Evolutionary conservation across 2,329 filamentous ascomycete species (phyloP).

Genomic region (Botrytis elliptica): DNA sequence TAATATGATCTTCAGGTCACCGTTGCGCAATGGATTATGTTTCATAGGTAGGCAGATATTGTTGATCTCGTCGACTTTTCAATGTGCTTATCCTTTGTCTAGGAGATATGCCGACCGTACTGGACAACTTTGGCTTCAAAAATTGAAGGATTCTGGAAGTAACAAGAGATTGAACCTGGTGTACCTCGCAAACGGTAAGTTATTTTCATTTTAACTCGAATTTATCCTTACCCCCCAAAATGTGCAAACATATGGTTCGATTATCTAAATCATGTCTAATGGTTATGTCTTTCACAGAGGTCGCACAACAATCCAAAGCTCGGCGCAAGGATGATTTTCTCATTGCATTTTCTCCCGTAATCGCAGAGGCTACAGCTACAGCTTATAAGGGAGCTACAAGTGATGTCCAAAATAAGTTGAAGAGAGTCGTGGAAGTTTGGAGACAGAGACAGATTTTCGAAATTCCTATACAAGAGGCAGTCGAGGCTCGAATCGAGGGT

Average conservation of each 20-base stretch:
- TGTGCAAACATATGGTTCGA: slow-evolving; percentile 20
- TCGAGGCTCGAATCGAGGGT: slow-evolving; percentile 81
- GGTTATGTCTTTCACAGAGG: slow-evolving; percentile 58
- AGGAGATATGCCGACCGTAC: slow-evolving; percentile 92
- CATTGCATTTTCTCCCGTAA: slow-evolving; percentile 83
- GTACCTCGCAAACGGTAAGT: slow-evolving; percentile 89
- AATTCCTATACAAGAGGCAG: slow-evolving; percentile 70
- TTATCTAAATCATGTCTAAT: slow-evolving; percentile 26
- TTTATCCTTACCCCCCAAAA: slow-evolving; percentile 28
- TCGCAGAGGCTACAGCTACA: slow-evolving; percentile 84
- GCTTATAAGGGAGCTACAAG: slow-evolving; percentile 87
- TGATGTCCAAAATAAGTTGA: slow-evolving; percentile 84
- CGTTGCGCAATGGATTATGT: slow-evolving; percentile 99
- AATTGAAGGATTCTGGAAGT: slow-evolving; percentile 81
- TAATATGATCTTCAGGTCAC: slow-evolving; percentile 53
- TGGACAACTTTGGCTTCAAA: slow-evolving; percentile 86
- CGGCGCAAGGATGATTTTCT: slow-evolving; percentile 91
- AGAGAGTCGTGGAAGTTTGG: slow-evolving; percentile 93
- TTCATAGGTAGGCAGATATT: slow-evolving; percentile 71
- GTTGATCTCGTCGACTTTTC: background rate
- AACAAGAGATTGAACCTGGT: slow-evolving; percentile 86
- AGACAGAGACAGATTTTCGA: slow-evolving; percentile 84
- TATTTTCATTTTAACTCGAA: slow-evolving; percentile 9
- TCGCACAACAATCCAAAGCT: slow-evolving; percentile 93
- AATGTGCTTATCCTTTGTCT: slow-evolving; percentile 36